These are phyloP conservation scores for Lecanoromycetidae sp. DNA, from an alignment of 2,329 filamentous ascomycete species.

Conservation along the genomic window DNA sequence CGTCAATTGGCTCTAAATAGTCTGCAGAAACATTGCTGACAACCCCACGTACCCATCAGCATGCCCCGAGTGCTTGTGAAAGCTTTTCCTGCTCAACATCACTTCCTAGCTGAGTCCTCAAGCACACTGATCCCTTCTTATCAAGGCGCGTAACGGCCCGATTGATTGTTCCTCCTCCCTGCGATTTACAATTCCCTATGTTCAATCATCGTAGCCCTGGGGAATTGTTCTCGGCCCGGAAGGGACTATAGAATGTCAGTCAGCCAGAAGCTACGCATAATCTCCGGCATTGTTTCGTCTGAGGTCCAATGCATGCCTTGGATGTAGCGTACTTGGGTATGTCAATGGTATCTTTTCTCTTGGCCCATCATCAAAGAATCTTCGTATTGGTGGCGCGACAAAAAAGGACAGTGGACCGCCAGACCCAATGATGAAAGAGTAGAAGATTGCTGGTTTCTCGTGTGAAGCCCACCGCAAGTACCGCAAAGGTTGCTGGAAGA, in stretches of 20 bases:
- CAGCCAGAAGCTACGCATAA: neutral
- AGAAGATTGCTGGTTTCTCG: slow-evolving; percentile 86
- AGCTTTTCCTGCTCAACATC: no score
- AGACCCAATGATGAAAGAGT: slow-evolving; percentile 62
- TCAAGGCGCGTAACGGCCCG: neutral
- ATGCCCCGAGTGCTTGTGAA: no score
- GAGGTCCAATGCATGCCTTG: neutral
- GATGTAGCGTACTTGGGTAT: slow-evolving; percentile 66
- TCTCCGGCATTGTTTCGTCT: neutral
- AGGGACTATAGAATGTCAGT: slow-evolving; percentile 27
- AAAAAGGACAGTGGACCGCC: slow-evolving; percentile 60
- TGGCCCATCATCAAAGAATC: slow-evolving; percentile 59
- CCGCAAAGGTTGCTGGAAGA: slow-evolving; percentile 72
- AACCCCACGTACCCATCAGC: no score
- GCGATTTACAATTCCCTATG: neutral
- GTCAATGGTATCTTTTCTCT: slow-evolving; percentile 67
- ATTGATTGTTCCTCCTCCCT: neutral
- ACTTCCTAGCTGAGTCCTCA: neutral
- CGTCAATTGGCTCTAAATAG: no score
- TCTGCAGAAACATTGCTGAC: no score
- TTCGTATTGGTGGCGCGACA: slow-evolving; percentile 61
- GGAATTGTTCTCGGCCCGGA: slow-evolving; percentile 34
- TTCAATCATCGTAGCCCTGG: slow-evolving; percentile 35
- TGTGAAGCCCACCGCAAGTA: slow-evolving; percentile 82
- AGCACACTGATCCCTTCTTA: neutral